Base-by-base conservation (phyloP, 164 flowering plant genomes). In the Akebia trifoliata region DNA sequence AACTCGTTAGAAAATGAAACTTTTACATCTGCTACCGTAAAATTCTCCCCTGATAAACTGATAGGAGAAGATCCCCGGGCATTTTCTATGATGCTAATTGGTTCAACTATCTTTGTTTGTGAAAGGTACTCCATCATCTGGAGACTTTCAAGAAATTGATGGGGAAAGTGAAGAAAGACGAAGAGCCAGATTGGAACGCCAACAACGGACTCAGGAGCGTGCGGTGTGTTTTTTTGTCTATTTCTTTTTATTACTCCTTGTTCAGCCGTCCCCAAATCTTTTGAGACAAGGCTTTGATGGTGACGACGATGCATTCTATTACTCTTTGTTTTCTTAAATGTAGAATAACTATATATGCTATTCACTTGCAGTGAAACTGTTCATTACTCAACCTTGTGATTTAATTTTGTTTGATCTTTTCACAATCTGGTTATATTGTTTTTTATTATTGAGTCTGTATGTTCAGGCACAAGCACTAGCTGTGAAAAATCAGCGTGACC, bases 161-260 rank as follows among this genome's bases (percentile, higher is more conserved):
- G 97, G 95, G 42, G 98, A 87, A 75, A 76, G 63, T 69, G 83
- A 79, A 63, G 95, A 84, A 69, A 83, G 96, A 72, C 72, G 90
- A 54, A 79, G 39, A 72, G 88, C 88, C 40, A 72, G 94, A 79
- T 56, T 69, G 64, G 83, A 62, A 10, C 85, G 86, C 50, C 75
- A 80, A 25, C 78, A 63, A 49, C 73, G 79, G 58, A 78, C 85
- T 32, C 72, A 78, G 39, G 81, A 76, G 57, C 86, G 98, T 22
- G 69, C 79, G 68, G 98, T 91, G 57, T 57, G 86, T 60, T 40
- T 51, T 31, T 31, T 31, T 51, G 3, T 17, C 35, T 26, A 15
- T 6, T 21, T 17, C 12, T 20, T n/a, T n/a, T n/a, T n/a, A n/a
- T n/a, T n/a, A n/a, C n/a, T n/a, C n/a, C n/a, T n/a, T n/a, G n/a